phyloP scores from a whole-genome alignment of 371 early-diverging fungal genomes.

The Mucor piriformis region DNA sequence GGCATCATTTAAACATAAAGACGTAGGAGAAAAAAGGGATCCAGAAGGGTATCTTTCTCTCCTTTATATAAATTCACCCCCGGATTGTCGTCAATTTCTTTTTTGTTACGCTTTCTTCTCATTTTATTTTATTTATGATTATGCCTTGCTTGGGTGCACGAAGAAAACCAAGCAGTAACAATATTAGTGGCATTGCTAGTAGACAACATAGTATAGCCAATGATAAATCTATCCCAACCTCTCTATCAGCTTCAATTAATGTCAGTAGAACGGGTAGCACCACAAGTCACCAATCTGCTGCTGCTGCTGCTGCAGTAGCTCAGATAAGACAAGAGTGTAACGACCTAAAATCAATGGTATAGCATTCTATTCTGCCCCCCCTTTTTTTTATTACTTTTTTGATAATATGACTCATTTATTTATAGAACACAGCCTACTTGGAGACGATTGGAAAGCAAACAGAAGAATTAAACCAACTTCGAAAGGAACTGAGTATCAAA shows the following conservation, averaged over 20 bases:
- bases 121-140: conserved; percentile 4
- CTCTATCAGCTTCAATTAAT: background rate
- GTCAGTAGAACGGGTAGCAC: conserved; percentile 2
- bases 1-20: background rate
- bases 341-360: conserved; percentile 47
- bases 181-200: background rate
- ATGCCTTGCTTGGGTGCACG: conserved; percentile 33
- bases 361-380: background rate
- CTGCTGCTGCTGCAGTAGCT: conserved; percentile 10
- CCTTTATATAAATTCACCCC: background rate
- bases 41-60: background rate
- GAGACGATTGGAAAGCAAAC: conserved; percentile 43
- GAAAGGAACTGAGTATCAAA: conserved; percentile 18
- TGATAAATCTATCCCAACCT: background rate
- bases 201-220: conserved; percentile 1
- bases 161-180: conserved; percentile 16
- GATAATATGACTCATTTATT: background rate
- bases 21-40: background rate
- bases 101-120: background rate
- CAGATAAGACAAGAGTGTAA: conserved; percentile 47
- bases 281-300: conserved; percentile 15
- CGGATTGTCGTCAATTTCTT: background rate
- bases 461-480: conserved; percentile 40
- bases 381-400: background rate
- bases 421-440: conserved; percentile 42